Base-by-base conservation (phyloP, 768 basidiomycete genomes). In the Calocera viscosa region DNA sequence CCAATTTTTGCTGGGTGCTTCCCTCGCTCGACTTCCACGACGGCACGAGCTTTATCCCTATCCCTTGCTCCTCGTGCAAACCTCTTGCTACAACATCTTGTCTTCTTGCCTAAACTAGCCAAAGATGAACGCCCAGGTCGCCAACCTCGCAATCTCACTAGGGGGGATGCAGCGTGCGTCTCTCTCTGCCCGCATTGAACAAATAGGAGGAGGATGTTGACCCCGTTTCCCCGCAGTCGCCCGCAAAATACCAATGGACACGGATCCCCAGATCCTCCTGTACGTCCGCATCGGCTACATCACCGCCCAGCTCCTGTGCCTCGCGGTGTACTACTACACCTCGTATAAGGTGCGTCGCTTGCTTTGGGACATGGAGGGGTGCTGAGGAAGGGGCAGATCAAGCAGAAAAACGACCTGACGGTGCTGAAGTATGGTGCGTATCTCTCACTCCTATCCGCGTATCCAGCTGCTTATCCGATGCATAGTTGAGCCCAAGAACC, bases 361-460 rank as follows among this genome's bases (percentile, higher is more conserved):
- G 30, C 30, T 60, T 28, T 60, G 5, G 53, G 53, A 26, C 7
- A 11, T 26, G 19, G 30, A 7, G 7, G 24, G 30, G 30, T 11
- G 26, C 53, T 60, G 30, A 60, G 53, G 35, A 30, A 39, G 22
- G 8, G 60, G 22, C 70, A 96, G 91, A 86, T 97, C 77, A 94
- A 91, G 82, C 78, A 83, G 73, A 94, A 94, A 85, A 98, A 98
- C 73, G 95, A 99, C 79, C 84, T 88, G 76, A 92, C 92, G 1
- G 91, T 95, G 30, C 81, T 99, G 72, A 99, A 96, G 84, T 99
- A 95, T 78, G 90, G 90, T 88, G 47, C 66, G 84, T 82, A 22
- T 5, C 53, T 64, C 30, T 47, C 47, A 24, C 60, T 38, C 30
- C 63, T 24, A 1, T 63, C 17, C 60, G 24, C 7, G 33, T 12